Base-by-base conservation (phyloP, 2,329 filamentous ascomycete species). In the Herpotrichia juniperi region DNA sequence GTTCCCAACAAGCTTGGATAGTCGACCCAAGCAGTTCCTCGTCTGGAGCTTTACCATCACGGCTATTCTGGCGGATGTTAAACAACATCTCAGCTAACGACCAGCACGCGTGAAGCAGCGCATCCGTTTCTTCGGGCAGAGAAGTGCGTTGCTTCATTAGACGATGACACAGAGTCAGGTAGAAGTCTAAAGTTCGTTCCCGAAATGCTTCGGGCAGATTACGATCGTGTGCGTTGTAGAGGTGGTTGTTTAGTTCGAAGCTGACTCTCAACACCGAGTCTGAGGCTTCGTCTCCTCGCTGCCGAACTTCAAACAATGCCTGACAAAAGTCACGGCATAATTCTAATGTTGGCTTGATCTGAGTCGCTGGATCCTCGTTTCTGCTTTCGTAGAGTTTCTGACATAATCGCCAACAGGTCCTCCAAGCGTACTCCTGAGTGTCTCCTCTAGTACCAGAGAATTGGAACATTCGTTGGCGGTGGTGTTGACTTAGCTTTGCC, bases 61-160 rank as follows among this genome's bases (percentile, higher is more conserved):
- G 82, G 57, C 83, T 87, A 71, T 87, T 93, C 65, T 96, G 92
- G 2, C 92, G 87, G 34, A 97, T 81, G 69, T 87, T 96, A 74
- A 96, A 96, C 0, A 97, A 83, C 87, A 96, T 96, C 73, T 96
- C 93, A 7, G 93, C 91, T 11, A 97, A 76, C 2, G 87, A 84
- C 93, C 93, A 97, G 68, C 93, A 96, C 19, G 92, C 90, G 49
- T 88, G 84, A 3, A 97, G 81, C 3, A 97, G 80, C 6, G 90
- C 87, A 70, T 96, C 92, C 0, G 91, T 93, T 65, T 96, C 91
- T 56, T 89, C 87, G 0, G 86, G 87, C 2, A 93, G 74, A 24
- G 90, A 88, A 47, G 85, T 89, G 51, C 90, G 85, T 72, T 96
- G 91, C 72, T 96, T 97, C 92, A 97, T 97, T n/a, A 97, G 77